These are phyloP conservation scores for Cyphellophora europaea DNA, from an alignment of 2,329 filamentous ascomycete genomes.

Conservation along the genomic window DNA sequence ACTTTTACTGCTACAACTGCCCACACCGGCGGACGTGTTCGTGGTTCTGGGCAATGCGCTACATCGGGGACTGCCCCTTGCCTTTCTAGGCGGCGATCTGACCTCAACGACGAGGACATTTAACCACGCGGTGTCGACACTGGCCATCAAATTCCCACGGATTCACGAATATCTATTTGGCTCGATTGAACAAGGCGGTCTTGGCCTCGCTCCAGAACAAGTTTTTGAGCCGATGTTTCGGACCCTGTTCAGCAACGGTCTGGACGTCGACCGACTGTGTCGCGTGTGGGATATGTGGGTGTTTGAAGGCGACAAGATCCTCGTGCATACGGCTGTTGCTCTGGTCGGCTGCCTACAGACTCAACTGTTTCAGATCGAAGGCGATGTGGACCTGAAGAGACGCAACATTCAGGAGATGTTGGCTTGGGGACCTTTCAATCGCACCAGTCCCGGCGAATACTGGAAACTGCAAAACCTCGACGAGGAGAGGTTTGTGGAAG, in stretches of 20 bases:
- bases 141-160: conserved; percentile 49
- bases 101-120: conserved; percentile 48
- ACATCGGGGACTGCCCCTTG: conserved; percentile 51
- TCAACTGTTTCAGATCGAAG: conserved; percentile 30
- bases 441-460: conserved; percentile 29
- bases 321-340: conserved; percentile 36
- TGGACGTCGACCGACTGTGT: conserved; percentile 43
- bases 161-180: conserved; percentile 44
- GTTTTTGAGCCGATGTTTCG: conserved; percentile 46
- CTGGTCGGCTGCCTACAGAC: conserved; percentile 31
- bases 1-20: conserved; percentile 48
- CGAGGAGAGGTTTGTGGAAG: conserved; percentile 33
- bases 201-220: conserved; percentile 26
- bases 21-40: conserved; percentile 45
- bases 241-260: conserved; percentile 41
- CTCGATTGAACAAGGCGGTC: conserved; percentile 16
- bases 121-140: conserved; percentile 43
- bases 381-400: conserved; percentile 26
- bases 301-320: conserved; percentile 48
- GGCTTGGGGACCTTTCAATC: conserved; percentile 25
- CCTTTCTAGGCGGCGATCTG: conserved; percentile 50
- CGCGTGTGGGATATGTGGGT: conserved; percentile 54
- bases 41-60: conserved; percentile 51
- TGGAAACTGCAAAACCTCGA: conserved; percentile 30
- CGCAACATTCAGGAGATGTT: conserved; percentile 21